Percentiles rank a stretch among this genome's conserved stretches.
Conservation (phyloP, 495 filamentous ascomycete genomes). For the Penicillium coprophilum region DNA sequence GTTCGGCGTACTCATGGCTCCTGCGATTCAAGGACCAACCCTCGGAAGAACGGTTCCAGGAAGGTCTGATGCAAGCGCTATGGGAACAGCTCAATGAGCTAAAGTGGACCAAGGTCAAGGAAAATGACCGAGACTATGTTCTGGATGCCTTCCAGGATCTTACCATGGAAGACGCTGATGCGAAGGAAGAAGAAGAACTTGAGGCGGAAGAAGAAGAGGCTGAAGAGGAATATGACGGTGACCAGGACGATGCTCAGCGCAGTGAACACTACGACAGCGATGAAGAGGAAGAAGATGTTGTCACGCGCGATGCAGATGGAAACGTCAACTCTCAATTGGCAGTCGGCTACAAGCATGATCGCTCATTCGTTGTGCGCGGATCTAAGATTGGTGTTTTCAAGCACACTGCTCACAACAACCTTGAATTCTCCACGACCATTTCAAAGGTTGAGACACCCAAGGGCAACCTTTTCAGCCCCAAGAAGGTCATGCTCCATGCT, state of each 20-base stretch:
- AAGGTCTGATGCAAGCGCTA: constrained; percentile 88
- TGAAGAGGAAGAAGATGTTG: constrained; percentile 85
- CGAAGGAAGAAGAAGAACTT: constrained; percentile 57
- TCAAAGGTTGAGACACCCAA: constrained; percentile 89
- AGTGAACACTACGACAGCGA: constrained; percentile 89
- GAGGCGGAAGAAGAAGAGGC: constrained; percentile 66
- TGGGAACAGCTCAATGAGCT: constrained; percentile 96
- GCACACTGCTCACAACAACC: constrained; percentile 85
- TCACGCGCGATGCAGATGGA: constrained; percentile 68
- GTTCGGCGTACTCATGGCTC: constrained; percentile 93
- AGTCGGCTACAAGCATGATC: constrained; percentile 97
- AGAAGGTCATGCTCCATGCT: constrained; percentile 96
- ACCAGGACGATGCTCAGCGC: constrained; percentile 59
- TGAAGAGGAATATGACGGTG: constrained; percentile 60
- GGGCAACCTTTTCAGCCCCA: constrained; percentile 86
- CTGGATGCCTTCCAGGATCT: constrained; percentile 95
- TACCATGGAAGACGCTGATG: constrained; percentile 77
- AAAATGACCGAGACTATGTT: constrained; percentile 90
- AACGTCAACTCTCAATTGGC: constrained; percentile 93
- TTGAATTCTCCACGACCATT: constrained; percentile 97
- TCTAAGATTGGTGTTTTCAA: constrained; percentile 99
- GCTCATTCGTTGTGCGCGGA: constrained; percentile 94
- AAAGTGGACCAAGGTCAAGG: constrained; percentile 91
- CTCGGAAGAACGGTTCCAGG: constrained; percentile 83
- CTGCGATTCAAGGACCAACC: constrained; percentile 83